Percentiles rank a stretch among this genome's conserved stretches.
phyloP scores from a whole-genome alignment of 1,284 basidiomycete species.

The Pyrrhoderma noxium region DNA sequence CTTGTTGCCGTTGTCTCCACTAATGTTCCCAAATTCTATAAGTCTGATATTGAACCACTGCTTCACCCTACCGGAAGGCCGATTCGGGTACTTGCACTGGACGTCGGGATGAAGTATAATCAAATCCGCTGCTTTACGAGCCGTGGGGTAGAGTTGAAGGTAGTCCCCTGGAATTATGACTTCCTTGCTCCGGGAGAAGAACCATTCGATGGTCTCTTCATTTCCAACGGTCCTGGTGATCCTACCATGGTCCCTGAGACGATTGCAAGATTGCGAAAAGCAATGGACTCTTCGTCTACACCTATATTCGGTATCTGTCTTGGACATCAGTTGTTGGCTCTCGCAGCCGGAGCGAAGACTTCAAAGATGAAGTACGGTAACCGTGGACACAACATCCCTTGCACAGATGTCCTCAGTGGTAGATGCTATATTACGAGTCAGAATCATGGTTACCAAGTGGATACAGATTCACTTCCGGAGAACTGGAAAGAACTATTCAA shows the following conservation, averaged over 20 bases:
- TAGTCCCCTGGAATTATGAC: conserved; percentile 97
- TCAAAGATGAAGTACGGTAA: conserved; percentile 99
- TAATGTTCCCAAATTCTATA: conserved; percentile 63
- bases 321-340: conserved; percentile 93
- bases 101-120: conserved; percentile 99
- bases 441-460: conserved; percentile 98
- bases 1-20: conserved; percentile 89
- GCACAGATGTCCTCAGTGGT: conserved; percentile 89
- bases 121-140: conserved; percentile 96
- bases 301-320: conserved; percentile 99
- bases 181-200: conserved; percentile 69
- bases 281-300: conserved; percentile 66
- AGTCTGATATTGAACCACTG: conserved; percentile 48
- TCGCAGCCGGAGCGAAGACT: conserved; percentile 90
- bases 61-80: conserved; percentile 72
- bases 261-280: conserved; percentile 63
- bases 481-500: conserved; percentile 94
- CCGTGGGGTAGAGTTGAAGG: conserved; percentile 93
- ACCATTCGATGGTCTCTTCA: conserved; percentile 90
- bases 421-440: conserved; percentile 99
- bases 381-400: conserved; percentile 98
- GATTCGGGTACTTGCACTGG: conserved; percentile 84
- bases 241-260: conserved; percentile 81
- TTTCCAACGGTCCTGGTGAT: conserved; percentile 98
- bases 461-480: conserved; percentile 67